Evolutionary conservation across 192 early-diverging fungal species (phyloP).

Genomic region (Entophlyctis luteolus): DNA sequence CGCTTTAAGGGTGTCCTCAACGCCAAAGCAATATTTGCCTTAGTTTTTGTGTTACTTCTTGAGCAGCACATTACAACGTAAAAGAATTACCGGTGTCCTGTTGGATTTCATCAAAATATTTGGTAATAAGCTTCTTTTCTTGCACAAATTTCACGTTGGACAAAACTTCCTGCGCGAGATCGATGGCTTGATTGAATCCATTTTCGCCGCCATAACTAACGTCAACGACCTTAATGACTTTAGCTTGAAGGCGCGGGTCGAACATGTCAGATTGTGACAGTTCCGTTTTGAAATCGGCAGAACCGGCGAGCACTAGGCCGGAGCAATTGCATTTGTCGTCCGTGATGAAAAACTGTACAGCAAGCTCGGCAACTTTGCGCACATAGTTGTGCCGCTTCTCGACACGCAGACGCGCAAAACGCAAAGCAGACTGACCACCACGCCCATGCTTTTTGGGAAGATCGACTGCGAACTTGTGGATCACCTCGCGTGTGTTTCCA

Average conservation of each 20-base stretch:
- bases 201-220: constrained; percentile 99
- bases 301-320: constrained; percentile 93
- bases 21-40: constrained; percentile 93
- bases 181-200: constrained; percentile 98
- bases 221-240: constrained; percentile 91
- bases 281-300: constrained; percentile 98
- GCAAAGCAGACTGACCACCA: constrained; percentile 99
- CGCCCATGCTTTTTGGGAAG: constrained; percentile 99
- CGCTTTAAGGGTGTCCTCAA: constrained; percentile 93
- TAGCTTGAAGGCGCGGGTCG: constrained; percentile 83
- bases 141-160: constrained; percentile 98
- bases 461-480: constrained; percentile 95
- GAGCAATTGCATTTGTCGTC: constrained; percentile 84
- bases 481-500: constrained; percentile 89
- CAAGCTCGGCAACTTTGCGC: constrained; percentile 94
- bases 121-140: constrained; percentile 94
- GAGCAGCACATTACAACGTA: no score
- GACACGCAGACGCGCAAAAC: constrained; percentile 98
- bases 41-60: no score
- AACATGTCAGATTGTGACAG: constrained; percentile 92
- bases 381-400: constrained; percentile 99
- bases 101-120: constrained; percentile 97
- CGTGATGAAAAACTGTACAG: constrained; percentile 91
- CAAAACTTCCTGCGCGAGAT: constrained; percentile 82
- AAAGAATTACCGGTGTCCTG: constrained; percentile 74